Percentiles rank a stretch among this genome's conserved stretches.
Conservation (phyloP, 2,329 filamentous ascomycete genomes). For the Paraconiothyrium brasiliense region DNA sequence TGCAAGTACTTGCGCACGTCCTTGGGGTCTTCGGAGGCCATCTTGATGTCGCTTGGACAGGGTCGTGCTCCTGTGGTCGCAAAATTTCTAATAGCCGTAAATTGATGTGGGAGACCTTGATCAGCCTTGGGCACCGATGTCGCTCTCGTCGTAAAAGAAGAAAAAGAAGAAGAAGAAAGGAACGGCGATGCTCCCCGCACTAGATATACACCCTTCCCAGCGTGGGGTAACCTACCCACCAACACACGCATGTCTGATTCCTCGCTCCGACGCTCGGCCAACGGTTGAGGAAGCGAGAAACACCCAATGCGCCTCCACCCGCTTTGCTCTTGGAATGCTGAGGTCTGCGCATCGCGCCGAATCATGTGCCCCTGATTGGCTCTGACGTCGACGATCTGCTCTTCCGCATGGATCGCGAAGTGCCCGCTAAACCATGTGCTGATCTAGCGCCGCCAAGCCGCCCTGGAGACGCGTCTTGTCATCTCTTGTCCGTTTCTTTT, state of each 20-base stretch:
- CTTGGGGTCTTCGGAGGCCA: constrained; percentile 32
- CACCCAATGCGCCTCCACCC: constrained; percentile 3
- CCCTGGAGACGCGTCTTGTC: background rate
- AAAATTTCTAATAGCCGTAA: background rate
- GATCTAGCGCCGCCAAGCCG: constrained; percentile 19
- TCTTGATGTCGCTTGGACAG: constrained; percentile 18
- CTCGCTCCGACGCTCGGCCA: constrained; percentile 3
- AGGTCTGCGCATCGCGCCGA: constrained; percentile 13
- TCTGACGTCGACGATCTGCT: constrained; percentile 21
- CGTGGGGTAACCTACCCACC: constrained; percentile 10
- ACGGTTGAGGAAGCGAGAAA: constrained; percentile 4
- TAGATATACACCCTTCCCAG: constrained; percentile 5
- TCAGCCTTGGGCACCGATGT: background rate
- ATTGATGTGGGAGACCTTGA: background rate
- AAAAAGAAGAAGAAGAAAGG: background rate
- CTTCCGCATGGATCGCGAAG: constrained; percentile 1
- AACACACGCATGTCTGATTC: constrained; percentile 5
- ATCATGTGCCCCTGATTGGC: constrained; percentile 23
- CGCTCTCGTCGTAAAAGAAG: background rate
- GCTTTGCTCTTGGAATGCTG: constrained; percentile 21
- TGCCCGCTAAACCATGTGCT: constrained; percentile 19
- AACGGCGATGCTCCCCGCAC: too few species aligned
- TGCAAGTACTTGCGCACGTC: constrained; percentile 62
- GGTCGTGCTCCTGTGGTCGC: background rate
- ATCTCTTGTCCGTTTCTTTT: constrained; percentile 14